Evolutionary conservation across 1,139 yeast genomes (phyloP).

Genomic region (Yamadazyma blattariae): DNA sequence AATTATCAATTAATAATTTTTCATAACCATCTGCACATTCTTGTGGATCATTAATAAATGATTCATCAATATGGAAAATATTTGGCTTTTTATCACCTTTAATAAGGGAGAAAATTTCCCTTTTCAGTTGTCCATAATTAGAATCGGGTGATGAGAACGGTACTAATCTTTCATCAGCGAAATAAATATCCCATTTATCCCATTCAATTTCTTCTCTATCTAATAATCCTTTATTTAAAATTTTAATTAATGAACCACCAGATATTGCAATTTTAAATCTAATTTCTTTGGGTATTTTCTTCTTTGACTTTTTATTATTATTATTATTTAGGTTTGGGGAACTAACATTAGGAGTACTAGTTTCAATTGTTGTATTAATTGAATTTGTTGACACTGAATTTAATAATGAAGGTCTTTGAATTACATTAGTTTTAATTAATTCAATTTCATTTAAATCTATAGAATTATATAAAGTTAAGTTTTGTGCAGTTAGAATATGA

Average conservation of each 20-base stretch:
- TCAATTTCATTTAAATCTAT: constrained; percentile 34
- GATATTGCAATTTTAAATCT: constrained; percentile 88
- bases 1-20: constrained; percentile 76
- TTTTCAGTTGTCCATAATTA: constrained; percentile 85
- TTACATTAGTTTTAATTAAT: constrained; percentile 16
- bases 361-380: constrained; percentile 1
- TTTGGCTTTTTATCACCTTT: constrained; percentile 56
- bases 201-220: constrained; percentile 75
- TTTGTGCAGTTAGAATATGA: constrained; percentile 79
- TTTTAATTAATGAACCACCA: constrained; percentile 89
- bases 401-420: constrained; percentile 19
- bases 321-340: constrained; percentile 7
- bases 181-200: constrained; percentile 95
- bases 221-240: constrained; percentile 79
- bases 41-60: constrained; percentile 76
- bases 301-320: constrained; percentile 32
- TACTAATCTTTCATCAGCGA: constrained; percentile 95
- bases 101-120: constrained; percentile 74
- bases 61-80: constrained; percentile 79
- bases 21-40: constrained; percentile 95
- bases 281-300: constrained; percentile 48
- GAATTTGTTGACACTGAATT: constrained; percentile 15
- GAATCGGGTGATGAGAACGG: constrained; percentile 82
- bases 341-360: constrained; percentile 1
- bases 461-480: constrained; percentile 59